Conservation (phyloP, 2,329 filamentous ascomycete species). For the Alternaria rosae region DNA sequence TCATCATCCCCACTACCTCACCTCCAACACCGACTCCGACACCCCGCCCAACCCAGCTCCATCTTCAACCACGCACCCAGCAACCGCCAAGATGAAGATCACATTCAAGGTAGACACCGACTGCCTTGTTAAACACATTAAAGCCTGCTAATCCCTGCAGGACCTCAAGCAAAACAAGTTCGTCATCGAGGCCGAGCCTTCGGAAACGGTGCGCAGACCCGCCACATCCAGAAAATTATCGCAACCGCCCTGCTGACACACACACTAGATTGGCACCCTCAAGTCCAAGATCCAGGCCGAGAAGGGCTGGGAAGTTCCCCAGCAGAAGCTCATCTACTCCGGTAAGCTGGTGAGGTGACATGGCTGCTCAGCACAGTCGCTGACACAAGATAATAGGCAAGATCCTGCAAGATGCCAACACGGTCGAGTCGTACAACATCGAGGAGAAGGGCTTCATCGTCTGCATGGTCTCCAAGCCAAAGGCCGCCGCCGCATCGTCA, state of each 20-base stretch:
- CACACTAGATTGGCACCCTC: constrained; percentile 77
- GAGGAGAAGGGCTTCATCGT: constrained; percentile 99
- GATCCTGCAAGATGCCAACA: constrained; percentile 97
- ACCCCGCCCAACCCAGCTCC: constrained; percentile 35
- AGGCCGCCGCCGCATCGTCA: constrained; percentile 64
- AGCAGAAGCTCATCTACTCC: constrained; percentile 97
- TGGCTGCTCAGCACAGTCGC: constrained; percentile 30
- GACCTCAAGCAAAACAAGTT: constrained; percentile 99
- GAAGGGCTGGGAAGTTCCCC: constrained; percentile 91
- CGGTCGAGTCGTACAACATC: constrained; percentile 95
- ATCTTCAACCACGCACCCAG: constrained; percentile 23
- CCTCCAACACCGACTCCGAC: constrained; percentile 28
- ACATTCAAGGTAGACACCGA: constrained; percentile 68
- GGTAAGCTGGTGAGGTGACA: constrained; percentile 63
- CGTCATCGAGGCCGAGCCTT: constrained; percentile 90
- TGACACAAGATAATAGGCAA: constrained; percentile 70
- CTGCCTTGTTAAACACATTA: constrained; percentile 17
- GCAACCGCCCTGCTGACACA: constrained; percentile 21
- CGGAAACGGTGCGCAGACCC: constrained; percentile 74
- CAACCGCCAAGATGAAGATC: constrained; percentile 66
- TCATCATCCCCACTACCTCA: constrained; percentile 21
- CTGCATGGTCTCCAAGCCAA: constrained; percentile 97
- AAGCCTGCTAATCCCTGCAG: constrained; percentile 57
- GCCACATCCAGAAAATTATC: constrained; percentile 20
- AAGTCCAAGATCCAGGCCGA: constrained; percentile 92